These are phyloP conservation scores for Monosporascus sp. DNA, from an alignment of 2,329 filamentous ascomycete genomes.

Conservation along the genomic window DNA sequence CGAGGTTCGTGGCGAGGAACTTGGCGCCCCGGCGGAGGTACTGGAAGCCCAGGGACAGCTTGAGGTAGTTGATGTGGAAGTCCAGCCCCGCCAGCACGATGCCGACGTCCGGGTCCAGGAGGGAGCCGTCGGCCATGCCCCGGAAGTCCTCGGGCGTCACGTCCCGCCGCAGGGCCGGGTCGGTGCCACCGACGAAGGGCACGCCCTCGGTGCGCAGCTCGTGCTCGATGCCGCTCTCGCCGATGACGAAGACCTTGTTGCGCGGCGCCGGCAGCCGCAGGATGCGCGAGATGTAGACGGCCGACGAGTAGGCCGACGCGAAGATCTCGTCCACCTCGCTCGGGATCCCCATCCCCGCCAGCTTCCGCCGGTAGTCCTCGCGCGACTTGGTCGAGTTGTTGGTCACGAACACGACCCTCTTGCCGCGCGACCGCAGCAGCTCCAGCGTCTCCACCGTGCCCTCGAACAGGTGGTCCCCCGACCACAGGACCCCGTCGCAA, in stretches of 20 bases:
- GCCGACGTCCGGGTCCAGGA: slow-evolving; percentile 82
- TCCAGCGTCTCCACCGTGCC: slow-evolving; percentile 80
- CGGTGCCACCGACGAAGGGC: slow-evolving; percentile 79
- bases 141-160: slow-evolving; percentile 76
- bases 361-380: slow-evolving; percentile 86
- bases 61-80: slow-evolving; percentile 93
- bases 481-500: slow-evolving; percentile 98
- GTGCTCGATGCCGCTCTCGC: slow-evolving; percentile 84
- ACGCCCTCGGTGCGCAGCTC: slow-evolving; percentile 79
- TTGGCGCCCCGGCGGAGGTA: slow-evolving; percentile 77
- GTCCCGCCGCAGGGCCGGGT: slow-evolving; percentile 69
- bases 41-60: slow-evolving; percentile 76
- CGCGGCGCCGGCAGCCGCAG: slow-evolving; percentile 70
- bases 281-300: slow-evolving; percentile 93
- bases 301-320: slow-evolving; percentile 88
- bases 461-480: slow-evolving; percentile 83
- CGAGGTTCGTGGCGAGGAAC: slow-evolving; percentile 90
- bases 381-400: slow-evolving; percentile 99
- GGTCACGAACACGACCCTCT: slow-evolving; percentile 91
- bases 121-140: slow-evolving; percentile 66
- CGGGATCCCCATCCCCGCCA: slow-evolving; percentile 74
- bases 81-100: slow-evolving; percentile 87
- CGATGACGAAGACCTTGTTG: slow-evolving; percentile 91
- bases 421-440: slow-evolving; percentile 80
- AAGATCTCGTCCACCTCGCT: slow-evolving; percentile 86